Evolutionary conservation across 176 grass and related monocot genomes (phyloP).

Genomic region (Cocos nucifera): DNA sequence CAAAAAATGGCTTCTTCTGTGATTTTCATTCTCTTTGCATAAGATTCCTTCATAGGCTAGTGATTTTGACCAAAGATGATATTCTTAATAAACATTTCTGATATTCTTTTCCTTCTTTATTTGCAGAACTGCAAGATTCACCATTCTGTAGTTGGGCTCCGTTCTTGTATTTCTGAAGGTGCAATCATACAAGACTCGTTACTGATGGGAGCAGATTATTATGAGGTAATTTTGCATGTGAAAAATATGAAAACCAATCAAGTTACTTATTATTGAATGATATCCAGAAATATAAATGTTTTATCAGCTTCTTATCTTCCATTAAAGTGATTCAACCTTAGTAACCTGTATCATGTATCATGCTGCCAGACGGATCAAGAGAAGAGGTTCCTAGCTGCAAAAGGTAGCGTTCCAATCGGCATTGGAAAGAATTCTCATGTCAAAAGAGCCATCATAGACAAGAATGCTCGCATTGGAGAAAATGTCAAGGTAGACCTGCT

Average conservation of each 20-base stretch:
- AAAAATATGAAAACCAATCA: background rate
- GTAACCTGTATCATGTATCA: conserved; percentile 6
- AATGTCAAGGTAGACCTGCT: conserved; percentile 59
- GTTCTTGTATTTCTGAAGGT: conserved; percentile 88
- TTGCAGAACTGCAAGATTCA: conserved; percentile 74
- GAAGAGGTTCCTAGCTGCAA: conserved; percentile 57
- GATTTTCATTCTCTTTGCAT: too few relatives aligned
- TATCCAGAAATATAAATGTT: too few relatives aligned
- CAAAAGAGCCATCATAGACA: conserved; percentile 90
- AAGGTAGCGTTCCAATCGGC: conserved; percentile 73
- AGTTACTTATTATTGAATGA: too few relatives aligned
- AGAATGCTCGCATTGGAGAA: conserved; percentile 96
- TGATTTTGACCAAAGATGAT: too few relatives aligned
- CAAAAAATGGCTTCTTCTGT: too few relatives aligned
- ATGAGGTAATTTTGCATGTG: conserved; percentile 48
- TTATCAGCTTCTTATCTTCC: too few relatives aligned
- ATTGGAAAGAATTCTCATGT: conserved; percentile 89
- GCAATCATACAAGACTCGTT: conserved; percentile 84
- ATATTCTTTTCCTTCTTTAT: background rate
- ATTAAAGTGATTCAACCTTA: background rate
- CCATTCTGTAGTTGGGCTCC: conserved; percentile 87
- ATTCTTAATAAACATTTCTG: too few relatives aligned
- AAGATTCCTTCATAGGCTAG: too few relatives aligned
- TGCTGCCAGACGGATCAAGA: conserved; percentile 60
- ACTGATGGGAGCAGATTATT: conserved; percentile 97